Conservation (phyloP, 1,139 yeast genomes). For the Candida mesenterica region DNA sequence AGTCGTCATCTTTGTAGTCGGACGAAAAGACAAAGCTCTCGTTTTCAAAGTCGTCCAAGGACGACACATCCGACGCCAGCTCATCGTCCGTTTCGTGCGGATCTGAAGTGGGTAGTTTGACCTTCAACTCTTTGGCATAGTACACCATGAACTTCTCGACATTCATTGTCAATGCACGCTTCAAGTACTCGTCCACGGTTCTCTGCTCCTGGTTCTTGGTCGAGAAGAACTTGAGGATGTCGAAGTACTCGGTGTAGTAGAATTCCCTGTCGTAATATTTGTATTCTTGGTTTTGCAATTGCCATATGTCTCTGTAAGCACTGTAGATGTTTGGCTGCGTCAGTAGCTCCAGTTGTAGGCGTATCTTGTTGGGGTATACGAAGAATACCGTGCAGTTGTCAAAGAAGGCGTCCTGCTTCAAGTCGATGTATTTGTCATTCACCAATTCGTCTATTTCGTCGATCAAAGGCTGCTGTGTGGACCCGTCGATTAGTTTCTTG, state of each 20-base stretch:
- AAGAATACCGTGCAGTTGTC: conserved; percentile 11
- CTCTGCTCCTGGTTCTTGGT: conserved; percentile 9
- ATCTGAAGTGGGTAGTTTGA: background rate
- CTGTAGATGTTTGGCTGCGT: conserved; percentile 10
- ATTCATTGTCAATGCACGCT: conserved; percentile 11
- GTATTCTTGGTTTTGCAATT: conserved; percentile 10
- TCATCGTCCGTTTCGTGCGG: too few relatives aligned
- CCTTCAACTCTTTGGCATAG: conserved; percentile 5
- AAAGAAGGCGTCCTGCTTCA: conserved; percentile 18
- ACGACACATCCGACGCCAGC: conserved; percentile 3
- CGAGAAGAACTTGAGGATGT: conserved; percentile 9
- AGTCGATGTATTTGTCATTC: conserved; percentile 19
- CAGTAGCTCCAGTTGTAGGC: background rate
- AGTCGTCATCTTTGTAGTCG: conserved; percentile 4
- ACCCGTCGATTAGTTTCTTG: conserved; percentile 3
- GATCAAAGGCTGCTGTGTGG: conserved; percentile 8
- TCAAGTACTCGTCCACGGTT: conserved; percentile 10
- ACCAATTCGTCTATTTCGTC: conserved; percentile 18
- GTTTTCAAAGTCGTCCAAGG: conserved; percentile 4
- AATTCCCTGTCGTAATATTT: conserved; percentile 11
- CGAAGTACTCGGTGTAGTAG: conserved; percentile 11
- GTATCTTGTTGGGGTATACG: conserved; percentile 6
- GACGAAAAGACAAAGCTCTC: conserved; percentile 9
- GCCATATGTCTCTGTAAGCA: conserved; percentile 10
- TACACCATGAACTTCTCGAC: conserved; percentile 10